Evolutionary conservation across 495 filamentous ascomycete species (phyloP), one percentile per base, ranked within the genome.

Genomic region (Podospora sp.): DNA sequence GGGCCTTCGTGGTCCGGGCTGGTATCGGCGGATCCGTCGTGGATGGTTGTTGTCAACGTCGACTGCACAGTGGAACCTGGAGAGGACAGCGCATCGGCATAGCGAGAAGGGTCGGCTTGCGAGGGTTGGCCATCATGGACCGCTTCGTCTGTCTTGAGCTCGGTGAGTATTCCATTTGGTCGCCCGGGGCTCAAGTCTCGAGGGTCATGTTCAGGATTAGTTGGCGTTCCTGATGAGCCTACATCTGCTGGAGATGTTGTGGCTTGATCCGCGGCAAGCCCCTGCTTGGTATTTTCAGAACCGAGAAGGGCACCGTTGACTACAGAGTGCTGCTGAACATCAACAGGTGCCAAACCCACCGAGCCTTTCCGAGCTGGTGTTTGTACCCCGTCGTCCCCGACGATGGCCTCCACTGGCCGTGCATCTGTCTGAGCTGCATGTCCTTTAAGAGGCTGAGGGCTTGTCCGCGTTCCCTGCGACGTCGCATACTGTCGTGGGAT

Each of bases 1-100:
- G 80, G 75, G 33, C 75, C 77, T 49, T 87, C 85, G 56, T 81
- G 81, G 68, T 86, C 84, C 0, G 86, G 82, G 65, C 83, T 85
- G 1, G 86, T 85, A 66, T 84, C 82, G 1, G 83, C 78, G 0
- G 84, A 80, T 0, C 71, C 73, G 51, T 82, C 75, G 77, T 82
- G 79, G 2, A 78, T 65, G 1, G 67, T 74, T 3, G 80, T 79
- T 2, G 79, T 81, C 2, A 75, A 73, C 35, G 76, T 74, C 16
- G 78, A 79, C 62, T 77, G 76, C 33, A 78, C 71, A 5, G 80
- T 84, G 8, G 84, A 82, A 0, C 74, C 76, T 20, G 84, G 80
- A 12, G 82, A 82, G 18, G 79, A 79, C 57, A 79, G 46, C 62
- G 76, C 63, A 71, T 84, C 77, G 36, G 73, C 64, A n/a, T 67